Conservation (phyloP, 768 basidiomycete species). For the Asterophora parasitica region DNA sequence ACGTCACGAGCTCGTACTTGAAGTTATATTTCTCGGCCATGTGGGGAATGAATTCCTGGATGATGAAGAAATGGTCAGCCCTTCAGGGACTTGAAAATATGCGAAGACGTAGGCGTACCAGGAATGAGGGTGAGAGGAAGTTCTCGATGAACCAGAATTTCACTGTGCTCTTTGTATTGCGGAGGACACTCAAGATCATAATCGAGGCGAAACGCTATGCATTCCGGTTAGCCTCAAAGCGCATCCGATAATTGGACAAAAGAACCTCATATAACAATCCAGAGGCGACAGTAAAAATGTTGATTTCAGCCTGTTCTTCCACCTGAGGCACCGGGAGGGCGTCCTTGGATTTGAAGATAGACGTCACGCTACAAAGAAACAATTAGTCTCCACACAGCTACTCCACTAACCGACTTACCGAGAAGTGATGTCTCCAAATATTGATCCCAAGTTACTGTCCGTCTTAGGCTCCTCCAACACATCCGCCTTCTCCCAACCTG, state of each 20-base stretch:
- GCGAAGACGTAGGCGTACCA: conserved; percentile 44
- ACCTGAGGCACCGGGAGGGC: conserved; percentile 16
- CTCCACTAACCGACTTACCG: conserved; percentile 35
- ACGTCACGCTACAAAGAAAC: conserved; percentile 33
- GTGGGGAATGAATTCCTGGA: conserved; percentile 90
- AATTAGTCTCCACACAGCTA: not conserved
- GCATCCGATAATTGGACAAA: not conserved
- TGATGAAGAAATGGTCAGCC: not conserved
- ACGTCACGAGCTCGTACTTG: conserved; percentile 96
- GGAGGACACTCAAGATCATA: conserved; percentile 95
- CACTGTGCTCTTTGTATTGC: conserved; percentile 89
- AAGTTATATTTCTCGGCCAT: conserved; percentile 89
- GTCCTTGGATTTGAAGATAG: conserved; percentile 36
- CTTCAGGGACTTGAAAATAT: not conserved
- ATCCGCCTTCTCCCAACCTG: conserved; percentile 79
- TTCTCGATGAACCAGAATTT: conserved; percentile 99
- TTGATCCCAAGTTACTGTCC: conserved; percentile 27
- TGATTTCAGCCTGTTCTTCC: conserved; percentile 80
- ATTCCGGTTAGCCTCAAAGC: conserved; percentile 2
- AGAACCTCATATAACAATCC: conserved; percentile 91
- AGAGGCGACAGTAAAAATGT: conserved; percentile 98
- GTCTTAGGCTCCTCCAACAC: conserved; percentile 54
- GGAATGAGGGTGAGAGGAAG: conserved; percentile 95
- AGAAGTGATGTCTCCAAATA: conserved; percentile 46
- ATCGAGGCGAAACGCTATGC: conserved; percentile 90